Percentiles rank a stretch among this genome's conserved stretches.
Evolutionary conservation across 768 basidiomycete genomes (phyloP).

Genomic region (Pisolithus orientalis): DNA sequence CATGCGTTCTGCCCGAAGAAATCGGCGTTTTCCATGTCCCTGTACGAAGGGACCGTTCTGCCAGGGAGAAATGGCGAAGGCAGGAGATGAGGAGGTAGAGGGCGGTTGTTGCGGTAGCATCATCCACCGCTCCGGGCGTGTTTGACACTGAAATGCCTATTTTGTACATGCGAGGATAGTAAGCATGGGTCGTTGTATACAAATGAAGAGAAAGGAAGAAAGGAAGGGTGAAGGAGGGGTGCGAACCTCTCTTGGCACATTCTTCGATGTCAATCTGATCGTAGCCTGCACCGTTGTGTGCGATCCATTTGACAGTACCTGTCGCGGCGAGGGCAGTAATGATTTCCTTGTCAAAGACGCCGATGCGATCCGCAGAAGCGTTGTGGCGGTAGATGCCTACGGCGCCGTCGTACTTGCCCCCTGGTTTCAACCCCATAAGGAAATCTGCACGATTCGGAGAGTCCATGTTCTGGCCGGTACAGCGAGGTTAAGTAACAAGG

Average conservation of each 20-base stretch:
- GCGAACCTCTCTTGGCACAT: constrained; percentile 61
- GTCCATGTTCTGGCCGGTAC: constrained; percentile 41
- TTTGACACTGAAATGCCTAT: constrained; percentile 68
- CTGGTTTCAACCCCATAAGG: constrained; percentile 51
- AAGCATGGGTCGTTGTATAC: no score
- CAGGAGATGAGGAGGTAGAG: constrained; percentile 78
- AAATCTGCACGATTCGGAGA: constrained; percentile 64
- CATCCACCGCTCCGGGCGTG: constrained; percentile 86
- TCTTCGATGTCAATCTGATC: constrained; percentile 79
- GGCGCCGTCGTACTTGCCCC: constrained; percentile 67
- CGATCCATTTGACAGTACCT: constrained; percentile 72
- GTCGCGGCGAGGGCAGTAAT: constrained; percentile 53
- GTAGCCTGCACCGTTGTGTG: constrained; percentile 91
- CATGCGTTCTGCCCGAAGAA: constrained; percentile 45
- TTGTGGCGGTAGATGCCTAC: constrained; percentile 80
- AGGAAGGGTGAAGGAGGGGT: neutral
- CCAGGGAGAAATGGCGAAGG: constrained; percentile 63
- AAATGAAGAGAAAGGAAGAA: neutral
- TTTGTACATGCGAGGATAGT: neutral
- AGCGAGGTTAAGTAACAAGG: neutral
- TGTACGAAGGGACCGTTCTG: constrained; percentile 47
- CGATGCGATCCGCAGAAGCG: constrained; percentile 56
- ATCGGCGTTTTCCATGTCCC: constrained; percentile 57
- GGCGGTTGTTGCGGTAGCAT: constrained; percentile 86
- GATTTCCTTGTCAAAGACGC: constrained; percentile 75